Conservation (phyloP, 352 stramenopile species). For the Halophytophthora batemanensis region DNA sequence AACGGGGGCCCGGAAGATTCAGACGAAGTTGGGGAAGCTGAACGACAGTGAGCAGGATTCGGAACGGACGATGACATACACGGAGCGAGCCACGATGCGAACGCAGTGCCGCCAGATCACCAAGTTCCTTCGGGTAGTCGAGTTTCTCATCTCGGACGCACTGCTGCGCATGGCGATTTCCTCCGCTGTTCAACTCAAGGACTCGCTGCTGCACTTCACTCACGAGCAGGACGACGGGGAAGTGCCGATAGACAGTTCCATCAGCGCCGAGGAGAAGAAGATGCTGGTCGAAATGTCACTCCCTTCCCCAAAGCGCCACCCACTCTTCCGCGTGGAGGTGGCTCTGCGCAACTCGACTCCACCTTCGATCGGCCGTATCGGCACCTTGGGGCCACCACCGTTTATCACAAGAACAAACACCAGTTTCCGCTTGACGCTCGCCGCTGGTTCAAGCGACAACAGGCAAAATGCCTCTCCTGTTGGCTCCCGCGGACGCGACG, state of each 20-base stretch:
- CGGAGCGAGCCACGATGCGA: constrained; percentile 89
- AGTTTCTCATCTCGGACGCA: constrained; percentile 87
- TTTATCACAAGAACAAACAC: constrained; percentile 2
- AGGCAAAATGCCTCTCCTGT: background rate
- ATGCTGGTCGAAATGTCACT: background rate
- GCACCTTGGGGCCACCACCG: background rate
- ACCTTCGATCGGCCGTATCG: background rate
- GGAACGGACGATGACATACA: constrained; percentile 90
- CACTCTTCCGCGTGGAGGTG: constrained; percentile 82
- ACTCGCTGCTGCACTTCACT: constrained; percentile 44
- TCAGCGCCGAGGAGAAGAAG: background rate
- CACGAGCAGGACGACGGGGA: constrained; percentile 4
- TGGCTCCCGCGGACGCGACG: background rate
- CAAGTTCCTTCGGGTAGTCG: constrained; percentile 90
- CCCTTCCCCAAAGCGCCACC: constrained; percentile 4
- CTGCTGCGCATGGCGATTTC: constrained; percentile 69
- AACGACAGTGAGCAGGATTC: constrained; percentile 14
- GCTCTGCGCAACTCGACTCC: constrained; percentile 11
- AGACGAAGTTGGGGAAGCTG: background rate
- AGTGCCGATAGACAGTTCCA: constrained; percentile 2
- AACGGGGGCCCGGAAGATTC: constrained; percentile 14
- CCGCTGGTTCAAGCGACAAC: background rate
- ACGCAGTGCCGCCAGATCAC: constrained; percentile 90
- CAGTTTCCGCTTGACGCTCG: background rate
- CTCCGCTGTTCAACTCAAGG: constrained; percentile 39